Conservation (phyloP, 2,329 filamentous ascomycete species). For the Microcera coccophila region DNA sequence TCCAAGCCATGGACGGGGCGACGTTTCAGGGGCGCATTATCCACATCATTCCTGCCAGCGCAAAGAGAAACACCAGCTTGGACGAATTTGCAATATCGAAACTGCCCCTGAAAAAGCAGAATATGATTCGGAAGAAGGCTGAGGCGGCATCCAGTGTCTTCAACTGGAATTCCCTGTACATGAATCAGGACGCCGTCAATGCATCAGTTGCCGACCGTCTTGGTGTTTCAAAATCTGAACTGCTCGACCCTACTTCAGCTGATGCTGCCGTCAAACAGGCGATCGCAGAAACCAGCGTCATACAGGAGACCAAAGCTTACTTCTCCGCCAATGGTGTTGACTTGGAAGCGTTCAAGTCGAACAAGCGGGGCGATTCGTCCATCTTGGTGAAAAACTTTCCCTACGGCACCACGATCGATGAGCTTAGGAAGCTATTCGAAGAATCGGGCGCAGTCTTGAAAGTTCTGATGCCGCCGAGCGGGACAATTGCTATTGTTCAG, state of each 20-base stretch:
- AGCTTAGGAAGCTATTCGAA: constrained; percentile 77
- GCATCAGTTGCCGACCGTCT: constrained; percentile 81
- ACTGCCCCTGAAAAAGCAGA: constrained; percentile 90
- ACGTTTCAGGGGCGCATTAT: constrained; percentile 90
- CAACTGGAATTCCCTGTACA: constrained; percentile 99
- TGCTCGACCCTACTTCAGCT: constrained; percentile 91
- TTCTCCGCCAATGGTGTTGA: constrained; percentile 86
- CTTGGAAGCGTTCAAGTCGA: constrained; percentile 83
- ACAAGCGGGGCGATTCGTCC: constrained; percentile 76
- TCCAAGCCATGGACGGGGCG: constrained; percentile 73
- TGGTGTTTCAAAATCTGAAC: constrained; percentile 83
- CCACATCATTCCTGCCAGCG: constrained; percentile 80
- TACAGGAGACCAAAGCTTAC: constrained; percentile 93
- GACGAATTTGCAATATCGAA: constrained; percentile 90
- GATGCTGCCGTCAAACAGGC: constrained; percentile 96
- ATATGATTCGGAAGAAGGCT: constrained; percentile 78
- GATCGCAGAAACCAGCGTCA: constrained; percentile 91
- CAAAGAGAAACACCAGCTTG: constrained; percentile 75
- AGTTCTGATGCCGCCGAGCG: constrained; percentile 87
- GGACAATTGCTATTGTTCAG: constrained; percentile 90
- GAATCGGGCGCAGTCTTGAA: constrained; percentile 77
- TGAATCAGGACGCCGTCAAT: constrained; percentile 95
- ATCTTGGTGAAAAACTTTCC: constrained; percentile 96
- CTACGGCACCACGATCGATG: constrained; percentile 73
- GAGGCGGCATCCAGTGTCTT: constrained; percentile 76